Conservation (phyloP, 2,329 filamentous ascomycete genomes). For the Aureobasidium vineae region DNA sequence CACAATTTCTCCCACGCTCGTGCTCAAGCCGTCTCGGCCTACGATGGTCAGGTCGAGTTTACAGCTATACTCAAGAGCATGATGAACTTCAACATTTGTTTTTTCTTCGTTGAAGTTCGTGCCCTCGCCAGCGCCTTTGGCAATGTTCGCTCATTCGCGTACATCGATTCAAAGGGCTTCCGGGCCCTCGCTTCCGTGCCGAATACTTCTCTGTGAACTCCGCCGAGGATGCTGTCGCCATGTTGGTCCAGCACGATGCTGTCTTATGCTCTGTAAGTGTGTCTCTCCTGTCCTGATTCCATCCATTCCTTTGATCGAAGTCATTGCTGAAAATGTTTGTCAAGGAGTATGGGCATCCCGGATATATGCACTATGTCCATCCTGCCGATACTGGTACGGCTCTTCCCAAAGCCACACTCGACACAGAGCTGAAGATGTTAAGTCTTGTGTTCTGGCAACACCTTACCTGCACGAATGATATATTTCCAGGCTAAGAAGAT, state of each 20-base stretch:
- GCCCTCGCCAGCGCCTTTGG: constrained; percentile 31
- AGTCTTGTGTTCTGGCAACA: too few relatives aligned
- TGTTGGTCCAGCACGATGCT: background rate
- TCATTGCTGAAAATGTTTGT: too few relatives aligned
- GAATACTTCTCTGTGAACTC: constrained; percentile 34
- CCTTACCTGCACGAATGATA: too few relatives aligned
- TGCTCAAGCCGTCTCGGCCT: constrained; percentile 27
- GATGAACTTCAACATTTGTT: constrained; percentile 27
- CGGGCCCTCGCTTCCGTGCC: constrained; percentile 33
- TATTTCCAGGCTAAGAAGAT: too few relatives aligned
- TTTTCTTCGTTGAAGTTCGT: constrained; percentile 27
- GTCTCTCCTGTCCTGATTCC: background rate
- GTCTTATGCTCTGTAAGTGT: constrained; percentile 6
- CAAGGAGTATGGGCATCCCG: too few relatives aligned
- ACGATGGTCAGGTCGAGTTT: constrained; percentile 35
- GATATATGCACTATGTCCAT: too few relatives aligned
- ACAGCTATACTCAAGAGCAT: constrained; percentile 27
- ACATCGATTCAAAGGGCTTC: constrained; percentile 25
- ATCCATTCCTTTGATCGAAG: background rate
- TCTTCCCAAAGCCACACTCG: too few relatives aligned
- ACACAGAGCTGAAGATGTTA: too few relatives aligned
- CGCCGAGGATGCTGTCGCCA: constrained; percentile 28
- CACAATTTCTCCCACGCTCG: background rate
- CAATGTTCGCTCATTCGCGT: constrained; percentile 31
- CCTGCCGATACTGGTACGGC: too few relatives aligned